phyloP scores from a whole-genome alignment of 495 filamentous ascomycete genomes.

The Xylaria longipes region DNA sequence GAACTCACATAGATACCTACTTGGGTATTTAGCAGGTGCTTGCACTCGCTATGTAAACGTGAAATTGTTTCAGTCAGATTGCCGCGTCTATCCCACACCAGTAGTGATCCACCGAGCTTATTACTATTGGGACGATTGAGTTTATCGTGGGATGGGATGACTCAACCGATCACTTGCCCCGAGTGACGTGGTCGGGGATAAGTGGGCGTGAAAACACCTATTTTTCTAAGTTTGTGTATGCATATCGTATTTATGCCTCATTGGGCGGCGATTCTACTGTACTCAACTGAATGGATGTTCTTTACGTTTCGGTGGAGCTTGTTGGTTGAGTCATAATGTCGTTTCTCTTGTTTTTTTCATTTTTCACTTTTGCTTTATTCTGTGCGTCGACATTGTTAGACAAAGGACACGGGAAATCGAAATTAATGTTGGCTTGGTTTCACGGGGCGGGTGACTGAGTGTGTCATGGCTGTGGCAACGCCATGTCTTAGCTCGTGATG shows the following conservation, averaged over 20 bases:
- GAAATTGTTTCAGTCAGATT: not conserved
- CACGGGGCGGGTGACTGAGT: not conserved
- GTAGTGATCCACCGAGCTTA: conserved; percentile 7
- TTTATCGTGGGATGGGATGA: conserved; percentile 15
- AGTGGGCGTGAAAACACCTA: conserved; percentile 1
- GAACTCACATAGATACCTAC: not conserved
- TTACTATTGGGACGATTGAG: conserved; percentile 13
- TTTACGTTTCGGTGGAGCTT: not conserved
- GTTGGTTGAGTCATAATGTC: not conserved
- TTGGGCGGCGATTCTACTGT: not conserved
- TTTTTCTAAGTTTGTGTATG: not conserved
- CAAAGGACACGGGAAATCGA: not conserved
- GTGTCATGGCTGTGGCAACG: not conserved
- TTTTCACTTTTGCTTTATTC: not conserved
- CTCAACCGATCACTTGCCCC: conserved; percentile 11
- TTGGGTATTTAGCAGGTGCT: not conserved
- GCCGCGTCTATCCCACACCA: not conserved
- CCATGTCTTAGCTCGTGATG: conserved; percentile 6
- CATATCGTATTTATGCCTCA: not conserved
- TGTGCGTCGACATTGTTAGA: not conserved
- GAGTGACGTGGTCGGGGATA: conserved; percentile 23
- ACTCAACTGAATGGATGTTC: not conserved
- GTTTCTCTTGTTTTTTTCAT: not conserved
- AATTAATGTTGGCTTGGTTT: not conserved
- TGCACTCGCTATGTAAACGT: not conserved